phyloP scores from a whole-genome alignment of 768 basidiomycete genomes.

The Calvatia gigantea region DNA sequence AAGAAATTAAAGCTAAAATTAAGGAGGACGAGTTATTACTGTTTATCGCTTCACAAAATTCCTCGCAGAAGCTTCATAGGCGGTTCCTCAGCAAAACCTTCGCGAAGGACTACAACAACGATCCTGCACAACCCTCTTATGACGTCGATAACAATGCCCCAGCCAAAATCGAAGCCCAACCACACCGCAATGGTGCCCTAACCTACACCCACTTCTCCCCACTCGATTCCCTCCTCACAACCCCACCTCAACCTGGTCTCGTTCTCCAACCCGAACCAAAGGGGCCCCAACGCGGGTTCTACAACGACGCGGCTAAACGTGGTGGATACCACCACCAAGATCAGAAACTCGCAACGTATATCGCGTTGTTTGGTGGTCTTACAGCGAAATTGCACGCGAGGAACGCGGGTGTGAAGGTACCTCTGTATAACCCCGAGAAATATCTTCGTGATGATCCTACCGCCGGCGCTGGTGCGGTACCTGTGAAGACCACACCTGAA shows the following conservation, averaged over 20 bases:
- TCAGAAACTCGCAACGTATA: neutral
- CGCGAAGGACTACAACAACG: conserved; percentile 13
- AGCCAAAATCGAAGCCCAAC: conserved; percentile 53
- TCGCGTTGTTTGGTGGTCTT: conserved; percentile 10
- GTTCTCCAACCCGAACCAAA: conserved; percentile 33
- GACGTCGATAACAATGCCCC: conserved; percentile 7
- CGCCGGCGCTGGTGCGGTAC: too few species aligned
- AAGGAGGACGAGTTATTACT: conserved; percentile 19
- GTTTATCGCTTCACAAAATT: conserved; percentile 21
- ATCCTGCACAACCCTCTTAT: conserved; percentile 2
- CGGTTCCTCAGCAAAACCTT: conserved; percentile 37
- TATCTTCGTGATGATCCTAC: neutral
- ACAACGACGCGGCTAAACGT: too few species aligned
- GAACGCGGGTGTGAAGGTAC: neutral
- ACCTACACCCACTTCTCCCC: conserved; percentile 51
- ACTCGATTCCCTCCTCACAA: conserved; percentile 52
- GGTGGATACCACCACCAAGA: neutral
- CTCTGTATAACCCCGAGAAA: neutral
- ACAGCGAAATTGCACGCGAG: neutral
- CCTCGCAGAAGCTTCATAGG: conserved; percentile 22
- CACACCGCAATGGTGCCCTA: conserved; percentile 62
- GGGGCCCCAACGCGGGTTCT: neutral
- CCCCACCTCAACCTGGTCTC: conserved; percentile 56
- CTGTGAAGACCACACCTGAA: too few species aligned
- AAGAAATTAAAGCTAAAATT: neutral